phyloP scores from a whole-genome alignment of 495 filamentous ascomycete genomes.

The Penicillium goetzii region DNA sequence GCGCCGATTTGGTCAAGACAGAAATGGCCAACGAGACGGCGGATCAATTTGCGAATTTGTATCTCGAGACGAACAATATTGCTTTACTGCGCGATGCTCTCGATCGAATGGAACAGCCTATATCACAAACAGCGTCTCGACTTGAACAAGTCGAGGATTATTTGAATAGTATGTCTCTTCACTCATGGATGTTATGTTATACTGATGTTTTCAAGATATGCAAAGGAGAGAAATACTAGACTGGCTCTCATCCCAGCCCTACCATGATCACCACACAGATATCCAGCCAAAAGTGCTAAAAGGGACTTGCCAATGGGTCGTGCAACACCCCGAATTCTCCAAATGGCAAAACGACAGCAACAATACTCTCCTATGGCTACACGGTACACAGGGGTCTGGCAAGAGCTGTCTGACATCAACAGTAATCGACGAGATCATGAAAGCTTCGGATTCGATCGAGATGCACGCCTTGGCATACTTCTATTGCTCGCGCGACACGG shows the following conservation, averaged over 20 bases:
- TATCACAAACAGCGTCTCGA: neutral
- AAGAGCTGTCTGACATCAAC: neutral
- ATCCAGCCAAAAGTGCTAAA: neutral
- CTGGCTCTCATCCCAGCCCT: slow-evolving; percentile 4
- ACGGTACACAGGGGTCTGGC: neutral
- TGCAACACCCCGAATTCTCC: neutral
- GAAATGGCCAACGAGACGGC: neutral
- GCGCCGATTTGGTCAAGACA: neutral
- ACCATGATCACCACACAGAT: slow-evolving; percentile 3
- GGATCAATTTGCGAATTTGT: slow-evolving; percentile 2
- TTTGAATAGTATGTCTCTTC: neutral
- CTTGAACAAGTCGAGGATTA: neutral
- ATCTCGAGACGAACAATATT: neutral
- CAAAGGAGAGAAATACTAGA: neutral
- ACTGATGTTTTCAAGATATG: neutral
- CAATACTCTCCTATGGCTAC: neutral
- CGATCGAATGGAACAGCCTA: neutral
- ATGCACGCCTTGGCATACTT: slow-evolving; percentile 3
- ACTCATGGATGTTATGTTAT: neutral
- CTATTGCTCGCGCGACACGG: slow-evolving; percentile 1
- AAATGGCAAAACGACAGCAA: slow-evolving; percentile 5
- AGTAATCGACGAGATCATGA: slow-evolving; percentile 2
- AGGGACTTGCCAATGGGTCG: slow-evolving; percentile 2
- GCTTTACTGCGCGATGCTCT: neutral
- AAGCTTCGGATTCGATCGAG: neutral